Conservation (phyloP, 495 filamentous ascomycete species). For the Margaritispora aquatica region DNA sequence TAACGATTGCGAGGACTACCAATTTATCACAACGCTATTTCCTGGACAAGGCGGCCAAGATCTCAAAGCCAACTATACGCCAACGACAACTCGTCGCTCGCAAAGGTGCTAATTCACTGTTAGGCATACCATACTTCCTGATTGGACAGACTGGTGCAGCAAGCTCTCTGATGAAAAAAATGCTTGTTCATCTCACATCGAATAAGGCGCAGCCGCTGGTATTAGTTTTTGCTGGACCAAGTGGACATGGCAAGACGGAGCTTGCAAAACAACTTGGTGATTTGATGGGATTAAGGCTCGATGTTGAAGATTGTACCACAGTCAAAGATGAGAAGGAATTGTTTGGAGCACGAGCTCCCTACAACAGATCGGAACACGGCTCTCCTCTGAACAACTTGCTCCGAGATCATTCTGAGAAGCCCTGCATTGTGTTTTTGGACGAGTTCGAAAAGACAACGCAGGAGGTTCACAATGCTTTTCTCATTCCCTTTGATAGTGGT, state of each 20-base stretch:
- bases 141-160: conserved; percentile 39
- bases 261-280: conserved; percentile 37
- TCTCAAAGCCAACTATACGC: conserved; percentile 22
- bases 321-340: conserved; percentile 34
- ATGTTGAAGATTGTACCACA: conserved; percentile 38
- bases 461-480: conserved; percentile 34
- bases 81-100: conserved; percentile 30
- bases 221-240: conserved; percentile 41
- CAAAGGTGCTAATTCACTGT: conserved; percentile 28
- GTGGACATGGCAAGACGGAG: conserved; percentile 49
- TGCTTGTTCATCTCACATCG: conserved; percentile 28
- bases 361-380: conserved; percentile 30
- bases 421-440: conserved; percentile 47
- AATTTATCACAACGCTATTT: conserved; percentile 43
- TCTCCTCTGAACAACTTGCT: conserved; percentile 49
- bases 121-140: conserved; percentile 38
- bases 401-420: conserved; percentile 30
- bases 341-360: conserved; percentile 38
- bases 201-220: conserved; percentile 29
- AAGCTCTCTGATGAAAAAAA: conserved; percentile 24
- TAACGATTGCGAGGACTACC: conserved; percentile 26
- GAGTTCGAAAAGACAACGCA: conserved; percentile 51
- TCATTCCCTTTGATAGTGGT: conserved; percentile 42
- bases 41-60: conserved; percentile 29
- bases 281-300: conserved; percentile 35